Conservation (phyloP, 371 early-diverging fungal genomes). For the Circinella umbellata region DNA sequence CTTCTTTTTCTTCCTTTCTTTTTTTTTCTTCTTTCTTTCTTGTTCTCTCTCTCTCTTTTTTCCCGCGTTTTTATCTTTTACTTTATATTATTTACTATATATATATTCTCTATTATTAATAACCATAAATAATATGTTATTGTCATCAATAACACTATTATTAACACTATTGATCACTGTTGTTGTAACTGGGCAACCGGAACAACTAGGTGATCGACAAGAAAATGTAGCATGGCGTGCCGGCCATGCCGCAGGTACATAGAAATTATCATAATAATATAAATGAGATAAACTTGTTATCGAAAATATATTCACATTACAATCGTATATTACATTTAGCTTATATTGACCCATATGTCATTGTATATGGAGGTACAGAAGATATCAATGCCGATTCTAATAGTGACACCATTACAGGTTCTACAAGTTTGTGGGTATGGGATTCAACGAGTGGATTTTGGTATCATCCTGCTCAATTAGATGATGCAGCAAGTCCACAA, state of each 20-base stretch:
- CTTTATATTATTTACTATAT: too few species aligned
- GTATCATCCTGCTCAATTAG: slow-evolving; percentile 21
- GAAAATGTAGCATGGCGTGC: slow-evolving; percentile 29
- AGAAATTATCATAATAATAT: not conserved
- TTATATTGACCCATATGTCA: slow-evolving; percentile 39
- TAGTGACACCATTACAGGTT: slow-evolving; percentile 16
- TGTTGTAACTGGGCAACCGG: not conserved
- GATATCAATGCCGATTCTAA: slow-evolving; percentile 13
- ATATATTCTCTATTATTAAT: too few species aligned
- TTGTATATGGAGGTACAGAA: slow-evolving; percentile 46
- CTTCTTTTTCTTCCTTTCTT: not conserved
- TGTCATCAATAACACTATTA: not conserved
- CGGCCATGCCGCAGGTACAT: slow-evolving; percentile 30
- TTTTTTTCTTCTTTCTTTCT: not conserved
- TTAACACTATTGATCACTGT: not conserved
- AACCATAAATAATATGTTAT: not conserved
- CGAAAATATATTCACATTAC: not conserved
- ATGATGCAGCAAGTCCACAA: slow-evolving; percentile 16
- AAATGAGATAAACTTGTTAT: not conserved
- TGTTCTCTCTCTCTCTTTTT: slow-evolving; percentile 7
- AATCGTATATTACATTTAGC: slow-evolving; percentile 1
- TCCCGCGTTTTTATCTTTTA: not conserved
- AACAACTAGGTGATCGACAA: slow-evolving; percentile 16
- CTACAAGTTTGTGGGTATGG: slow-evolving; percentile 28
- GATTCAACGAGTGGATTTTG: slow-evolving; percentile 26